Percentiles rank a stretch among this genome's conserved stretches.
phyloP scores from a whole-genome alignment of 768 basidiomycete species.

The Calocybe indica region DNA sequence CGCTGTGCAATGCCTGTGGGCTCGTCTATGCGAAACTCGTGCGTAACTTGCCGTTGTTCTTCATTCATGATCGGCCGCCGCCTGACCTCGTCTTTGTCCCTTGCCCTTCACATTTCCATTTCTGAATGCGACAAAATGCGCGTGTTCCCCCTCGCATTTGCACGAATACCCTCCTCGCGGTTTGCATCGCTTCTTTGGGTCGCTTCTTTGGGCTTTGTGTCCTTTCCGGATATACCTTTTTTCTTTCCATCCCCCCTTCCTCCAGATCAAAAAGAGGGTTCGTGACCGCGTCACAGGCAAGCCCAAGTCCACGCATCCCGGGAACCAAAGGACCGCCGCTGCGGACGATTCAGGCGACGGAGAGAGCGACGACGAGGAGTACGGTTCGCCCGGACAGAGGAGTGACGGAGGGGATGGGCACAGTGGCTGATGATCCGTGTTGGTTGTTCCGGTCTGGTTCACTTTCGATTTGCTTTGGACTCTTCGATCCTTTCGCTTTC shows the following conservation, averaged over 20 bases:
- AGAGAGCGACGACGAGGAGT: constrained; percentile 13
- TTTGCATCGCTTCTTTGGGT: constrained; percentile 11
- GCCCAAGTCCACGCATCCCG: not conserved
- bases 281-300: constrained; percentile 5
- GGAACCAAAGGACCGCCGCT: not conserved
- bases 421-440: constrained; percentile 2
- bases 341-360: constrained; percentile 11
- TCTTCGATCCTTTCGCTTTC: not conserved
- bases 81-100: no score
- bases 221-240: not conserved
- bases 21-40: constrained; percentile 86
- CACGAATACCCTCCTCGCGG: constrained; percentile 29
- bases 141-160: not conserved
- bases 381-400: constrained; percentile 13
- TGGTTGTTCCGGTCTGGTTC: no score
- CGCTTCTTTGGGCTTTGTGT: not conserved
- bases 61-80: no score
- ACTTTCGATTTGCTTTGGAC: no score
- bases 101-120: no score
- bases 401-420: constrained; percentile 8
- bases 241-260: not conserved
- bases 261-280: constrained; percentile 13
- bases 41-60: constrained; percentile 18
- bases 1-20: constrained; percentile 82
- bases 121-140: no score